Evolutionary conservation across 116 monocot genomes (phyloP), one percentile per base, ranked within the genome.

Genomic region (Phalaenopsis hybrid): DNA sequence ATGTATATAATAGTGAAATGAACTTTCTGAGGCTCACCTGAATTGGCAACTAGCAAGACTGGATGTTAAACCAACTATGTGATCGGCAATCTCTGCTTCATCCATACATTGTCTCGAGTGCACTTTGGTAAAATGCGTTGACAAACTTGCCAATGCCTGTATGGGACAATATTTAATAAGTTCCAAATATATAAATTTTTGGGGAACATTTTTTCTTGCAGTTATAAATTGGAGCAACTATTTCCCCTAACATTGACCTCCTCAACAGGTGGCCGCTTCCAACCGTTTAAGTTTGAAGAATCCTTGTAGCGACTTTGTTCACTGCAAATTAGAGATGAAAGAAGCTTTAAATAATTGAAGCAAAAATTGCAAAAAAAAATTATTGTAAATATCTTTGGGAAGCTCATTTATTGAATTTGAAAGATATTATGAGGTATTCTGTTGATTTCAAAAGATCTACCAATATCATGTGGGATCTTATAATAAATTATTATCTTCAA

Each of bases 1-100:
- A 16, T 41, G 72, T 37, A 13, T 37, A 72, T 33, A 72, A 3
- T 13, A 65, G 25, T 58, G 23, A 77, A 28, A 77, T 77, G 77
- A 77, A 77, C 48, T 49, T 8, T 25, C 50, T 51, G 75, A 85
- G 75, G 15, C 87, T 86, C 7, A 92, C 96, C 94, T 87, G 79
- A 92, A 94, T 70, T 89, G 88, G 88, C 94, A 96, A 84, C 44
- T 85, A 33, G 96, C 93, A 86, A 96, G 96, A 85, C 89, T 94
- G 78, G 84, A 89, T 67, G 96, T 94, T 75, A 96, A 82, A 82
- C 96, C 92, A 83, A 96, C 90, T 84, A 96, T 78, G 84, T 93
- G 94, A 15, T 96, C 96, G 81, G 90, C 89, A 41, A 96, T 37
- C 78, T 96, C 96, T 88, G 96, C 90, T 89, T 96, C 96, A 87